Base-by-base conservation (phyloP, 192 early-diverging fungal genomes). In the Umbelopsis sp. region DNA sequence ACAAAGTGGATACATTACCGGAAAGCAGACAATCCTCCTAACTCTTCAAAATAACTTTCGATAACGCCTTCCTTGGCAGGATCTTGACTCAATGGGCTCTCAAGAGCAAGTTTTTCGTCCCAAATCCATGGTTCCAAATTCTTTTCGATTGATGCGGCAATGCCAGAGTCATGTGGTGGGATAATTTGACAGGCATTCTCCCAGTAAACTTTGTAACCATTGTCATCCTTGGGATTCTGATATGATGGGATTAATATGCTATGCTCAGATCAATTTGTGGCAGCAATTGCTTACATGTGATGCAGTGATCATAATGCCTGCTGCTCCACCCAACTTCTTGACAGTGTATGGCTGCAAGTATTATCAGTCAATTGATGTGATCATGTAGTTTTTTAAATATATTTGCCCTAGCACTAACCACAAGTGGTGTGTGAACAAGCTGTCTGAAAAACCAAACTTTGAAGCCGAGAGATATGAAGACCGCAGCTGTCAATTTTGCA, bases 241-340 rank as follows among this genome's bases (percentile, higher is more conserved):
- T 21, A 4, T 41, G 10, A 49, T n/a, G 55, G 20, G 6, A 46
- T 49, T 51, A 50, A 46, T 33, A 67, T 35, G 20, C 49, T 25
- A 35, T 27, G 68, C 45, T 18, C 1, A 68, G 1, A 23, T 11
- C 4, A 11, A 72, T 23, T 49, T 46, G 77, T 30, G 67, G n/a
- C 7, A 16, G 7, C n/a, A 13, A 25, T 37, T 41, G 71, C 77
- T 77, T 77, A 82, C 81, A 55, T 94, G 93, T 69, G 94, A 96
- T 51, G 96, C 96, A 8, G 96, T 98, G 66, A 98, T 91, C 96
- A 98, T 98, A 74, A 98, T 91, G 64, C 96, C 96, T 64, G 88
- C 90, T 18, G 89, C 85, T 1, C 92, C 91, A 6, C 80, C 77
- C 27, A 91, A 73, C 22, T 81, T 81, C 70, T 89, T 89, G 58